These are phyloP conservation scores for Fusarium bulbicola DNA, from an alignment of 2,329 filamentous ascomycete species.

Conservation along the genomic window DNA sequence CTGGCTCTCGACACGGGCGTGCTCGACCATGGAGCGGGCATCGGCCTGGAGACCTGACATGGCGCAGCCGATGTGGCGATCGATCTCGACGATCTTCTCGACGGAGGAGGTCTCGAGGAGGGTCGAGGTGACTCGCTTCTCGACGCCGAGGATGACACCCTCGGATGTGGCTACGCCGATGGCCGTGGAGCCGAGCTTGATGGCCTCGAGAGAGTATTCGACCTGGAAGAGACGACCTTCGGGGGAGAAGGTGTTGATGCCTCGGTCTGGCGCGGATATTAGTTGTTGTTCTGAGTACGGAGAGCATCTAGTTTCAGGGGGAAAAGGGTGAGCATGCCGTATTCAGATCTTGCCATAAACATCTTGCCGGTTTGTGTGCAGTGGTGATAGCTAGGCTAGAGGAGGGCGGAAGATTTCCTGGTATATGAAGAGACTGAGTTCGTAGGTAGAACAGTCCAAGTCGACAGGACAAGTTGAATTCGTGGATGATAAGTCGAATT, in stretches of 20 bases:
- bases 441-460: not conserved
- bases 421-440: not conserved
- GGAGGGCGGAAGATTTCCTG: slow-evolving; percentile 11
- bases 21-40: slow-evolving; percentile 96
- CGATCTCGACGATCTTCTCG: slow-evolving; percentile 99
- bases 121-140: slow-evolving; percentile 98
- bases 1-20: slow-evolving; percentile 97
- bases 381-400: slow-evolving; percentile 19
- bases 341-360: slow-evolving; percentile 99
- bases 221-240: slow-evolving; percentile 99
- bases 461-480: not conserved
- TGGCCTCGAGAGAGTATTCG: slow-evolving; percentile 99
- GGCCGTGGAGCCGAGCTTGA: slow-evolving; percentile 98
- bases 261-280: slow-evolving; percentile 73
- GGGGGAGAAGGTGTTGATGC: slow-evolving; percentile 99
- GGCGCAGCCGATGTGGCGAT: slow-evolving; percentile 97
- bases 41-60: slow-evolving; percentile 99
- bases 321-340: slow-evolving; percentile 72
- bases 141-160: slow-evolving; percentile 95
- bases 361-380: slow-evolving; percentile 67
- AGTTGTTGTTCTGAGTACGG: slow-evolving; percentile 8
- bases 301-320: slow-evolving; percentile 17
- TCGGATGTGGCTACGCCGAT: slow-evolving; percentile 97
- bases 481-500: not conserved
- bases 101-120: slow-evolving; percentile 97